These are phyloP conservation scores for Rosa rugosa DNA, from an alignment of 306 rosid species.

Conservation along the genomic window DNA sequence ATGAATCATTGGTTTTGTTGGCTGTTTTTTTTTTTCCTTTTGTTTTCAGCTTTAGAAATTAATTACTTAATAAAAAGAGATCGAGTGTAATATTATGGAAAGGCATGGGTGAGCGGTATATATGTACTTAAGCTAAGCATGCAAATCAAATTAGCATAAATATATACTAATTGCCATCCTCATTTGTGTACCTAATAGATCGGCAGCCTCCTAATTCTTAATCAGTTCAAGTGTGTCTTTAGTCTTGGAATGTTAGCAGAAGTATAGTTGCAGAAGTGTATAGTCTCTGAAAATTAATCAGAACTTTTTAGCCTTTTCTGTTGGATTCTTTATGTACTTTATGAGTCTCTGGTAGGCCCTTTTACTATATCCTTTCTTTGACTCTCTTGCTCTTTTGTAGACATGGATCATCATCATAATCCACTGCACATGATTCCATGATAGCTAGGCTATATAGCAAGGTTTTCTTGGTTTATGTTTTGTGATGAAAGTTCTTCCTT, in stretches of 20 bases:
- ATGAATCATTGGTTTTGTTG: too few relatives aligned
- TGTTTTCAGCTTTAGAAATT: too few relatives aligned
- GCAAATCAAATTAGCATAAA: background rate
- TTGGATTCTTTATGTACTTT: conserved; percentile 17
- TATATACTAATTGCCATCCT: background rate
- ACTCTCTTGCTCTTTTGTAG: conserved; percentile 2
- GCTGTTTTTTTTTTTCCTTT: too few relatives aligned
- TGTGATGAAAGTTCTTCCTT: background rate
- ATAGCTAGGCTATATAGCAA: background rate
- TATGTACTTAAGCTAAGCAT: background rate
- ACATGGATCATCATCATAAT: background rate
- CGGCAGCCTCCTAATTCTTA: background rate
- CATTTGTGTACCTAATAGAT: background rate
- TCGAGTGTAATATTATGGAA: conserved; percentile 16
- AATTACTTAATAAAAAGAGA: background rate
- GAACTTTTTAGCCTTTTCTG: conserved; percentile 32
- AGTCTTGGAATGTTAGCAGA: conserved; percentile 32
- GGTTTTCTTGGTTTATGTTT: background rate
- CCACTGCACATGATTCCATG: background rate
- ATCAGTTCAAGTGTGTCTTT: background rate
- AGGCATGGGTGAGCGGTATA: conserved; percentile 15
- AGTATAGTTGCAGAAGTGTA: conserved; percentile 51
- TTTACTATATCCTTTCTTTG: background rate
- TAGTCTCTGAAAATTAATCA: conserved; percentile 38
- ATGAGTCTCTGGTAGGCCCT: background rate